Evolutionary conservation across 495 filamentous ascomycete genomes (phyloP).

Genomic region (Penicillium arizonense): DNA sequence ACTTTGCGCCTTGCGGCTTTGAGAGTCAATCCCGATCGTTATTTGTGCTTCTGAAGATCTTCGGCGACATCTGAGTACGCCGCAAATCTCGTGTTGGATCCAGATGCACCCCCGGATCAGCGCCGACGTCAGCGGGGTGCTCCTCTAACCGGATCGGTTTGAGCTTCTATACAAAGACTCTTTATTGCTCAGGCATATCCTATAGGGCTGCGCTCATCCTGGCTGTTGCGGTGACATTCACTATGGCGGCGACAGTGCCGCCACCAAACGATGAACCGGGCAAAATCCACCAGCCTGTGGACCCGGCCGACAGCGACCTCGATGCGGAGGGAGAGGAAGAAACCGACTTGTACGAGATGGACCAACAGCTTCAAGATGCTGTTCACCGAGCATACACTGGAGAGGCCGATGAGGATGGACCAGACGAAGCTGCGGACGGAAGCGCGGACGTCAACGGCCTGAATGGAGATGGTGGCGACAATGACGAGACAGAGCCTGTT

Average conservation of each 20-base stretch:
- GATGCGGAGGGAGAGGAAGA: conserved; percentile 56
- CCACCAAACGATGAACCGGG: conserved; percentile 39
- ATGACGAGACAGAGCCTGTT: conserved; percentile 60
- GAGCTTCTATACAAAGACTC: conserved; percentile 9
- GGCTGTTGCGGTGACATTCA: conserved; percentile 45
- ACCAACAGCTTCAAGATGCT: conserved; percentile 48
- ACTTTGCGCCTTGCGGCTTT: conserved; percentile 14
- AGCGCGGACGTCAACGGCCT: conserved; percentile 25
- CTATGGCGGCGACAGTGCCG: conserved; percentile 50
- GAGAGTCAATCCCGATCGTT: background rate
- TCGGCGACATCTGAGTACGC: background rate
- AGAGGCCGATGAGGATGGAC: conserved; percentile 43
- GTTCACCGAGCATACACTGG: conserved; percentile 54
- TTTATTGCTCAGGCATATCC: conserved; percentile 8
- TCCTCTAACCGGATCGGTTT: conserved; percentile 19
- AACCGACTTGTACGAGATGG: conserved; percentile 47
- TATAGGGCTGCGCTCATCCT: conserved; percentile 30
- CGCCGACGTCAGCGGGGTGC: conserved; percentile 33
- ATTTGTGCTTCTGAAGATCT: background rate
- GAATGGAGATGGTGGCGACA: conserved; percentile 40
- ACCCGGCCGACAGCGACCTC: conserved; percentile 47
- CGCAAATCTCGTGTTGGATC: conserved; percentile 9
- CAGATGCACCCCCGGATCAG: conserved; percentile 28
- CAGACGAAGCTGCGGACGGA: conserved; percentile 32
- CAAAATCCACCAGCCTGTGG: conserved; percentile 32